Percentiles rank a stretch among this genome's conserved stretches.
Conservation (phyloP, 441 rosid species). For the Euphorbia neoarborescens region DNA sequence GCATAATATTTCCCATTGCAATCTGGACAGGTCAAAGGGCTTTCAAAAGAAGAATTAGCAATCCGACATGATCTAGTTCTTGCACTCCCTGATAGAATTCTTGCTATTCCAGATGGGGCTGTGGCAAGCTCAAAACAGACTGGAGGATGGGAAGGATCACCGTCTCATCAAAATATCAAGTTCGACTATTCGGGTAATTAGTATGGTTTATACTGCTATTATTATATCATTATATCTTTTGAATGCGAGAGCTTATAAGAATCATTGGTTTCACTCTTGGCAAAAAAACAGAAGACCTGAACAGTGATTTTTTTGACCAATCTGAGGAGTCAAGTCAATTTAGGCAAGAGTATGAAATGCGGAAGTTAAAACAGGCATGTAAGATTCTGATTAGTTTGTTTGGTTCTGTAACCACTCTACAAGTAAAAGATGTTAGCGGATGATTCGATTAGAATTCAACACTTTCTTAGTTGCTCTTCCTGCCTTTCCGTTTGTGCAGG, state of each 20-base stretch:
- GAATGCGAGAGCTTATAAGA: constrained; percentile 4
- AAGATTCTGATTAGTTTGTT: constrained; percentile 15
- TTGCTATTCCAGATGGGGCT: constrained; percentile 77
- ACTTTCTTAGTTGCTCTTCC: not conserved
- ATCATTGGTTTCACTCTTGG: constrained; percentile 4
- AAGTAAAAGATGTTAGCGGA: not conserved
- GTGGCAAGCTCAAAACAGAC: constrained; percentile 45
- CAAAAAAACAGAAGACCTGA: constrained; percentile 44
- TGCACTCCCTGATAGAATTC: constrained; percentile 76
- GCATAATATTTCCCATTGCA: not conserved
- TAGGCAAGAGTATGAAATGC: constrained; percentile 78
- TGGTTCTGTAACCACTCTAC: not conserved
- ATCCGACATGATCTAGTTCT: constrained; percentile 71
- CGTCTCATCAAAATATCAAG: constrained; percentile 57
- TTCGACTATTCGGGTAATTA: constrained; percentile 64
- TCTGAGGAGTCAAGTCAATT: constrained; percentile 59
- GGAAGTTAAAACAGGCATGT: constrained; percentile 74
- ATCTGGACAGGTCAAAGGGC: constrained; percentile 61
- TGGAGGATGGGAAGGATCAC: constrained; percentile 61
- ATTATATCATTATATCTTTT: not conserved
- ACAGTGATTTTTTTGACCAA: constrained; percentile 63
- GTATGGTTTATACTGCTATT: constrained; percentile 1
- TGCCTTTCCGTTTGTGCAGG: constrained; percentile 34
- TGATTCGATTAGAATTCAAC: not conserved
- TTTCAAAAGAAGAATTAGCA: constrained; percentile 63